Evolutionary conservation across 495 filamentous ascomycete genomes (phyloP).

Genomic region (Penicillium salamii): DNA sequence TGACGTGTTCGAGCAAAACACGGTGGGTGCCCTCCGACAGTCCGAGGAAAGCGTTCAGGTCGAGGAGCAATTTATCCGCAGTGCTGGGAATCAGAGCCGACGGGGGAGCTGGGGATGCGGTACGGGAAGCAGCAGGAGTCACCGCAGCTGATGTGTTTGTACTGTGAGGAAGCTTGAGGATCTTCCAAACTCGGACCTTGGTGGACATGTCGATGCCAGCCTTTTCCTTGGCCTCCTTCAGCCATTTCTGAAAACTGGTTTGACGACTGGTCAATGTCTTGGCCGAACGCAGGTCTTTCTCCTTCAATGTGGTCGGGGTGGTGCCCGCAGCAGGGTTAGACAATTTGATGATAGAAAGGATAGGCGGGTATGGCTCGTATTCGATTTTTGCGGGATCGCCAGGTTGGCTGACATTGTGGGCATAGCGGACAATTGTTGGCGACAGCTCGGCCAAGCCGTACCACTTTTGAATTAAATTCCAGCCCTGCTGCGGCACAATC

Average conservation of each 20-base stretch:
- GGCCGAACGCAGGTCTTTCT: conserved; percentile 55
- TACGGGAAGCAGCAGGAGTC: conserved; percentile 59
- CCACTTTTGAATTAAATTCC: conserved; percentile 77
- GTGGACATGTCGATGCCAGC: conserved; percentile 60
- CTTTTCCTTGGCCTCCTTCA: conserved; percentile 67
- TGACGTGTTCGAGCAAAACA: conserved; percentile 61
- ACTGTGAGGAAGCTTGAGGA: conserved; percentile 52
- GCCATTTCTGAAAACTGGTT: conserved; percentile 64
- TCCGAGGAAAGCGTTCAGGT: conserved; percentile 65
- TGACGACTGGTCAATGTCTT: conserved; percentile 67
- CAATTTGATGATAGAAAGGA: conserved; percentile 83
- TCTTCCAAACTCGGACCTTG: conserved; percentile 78
- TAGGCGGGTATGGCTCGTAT: conserved; percentile 80
- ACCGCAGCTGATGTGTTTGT: conserved; percentile 45
- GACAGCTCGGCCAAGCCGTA: conserved; percentile 72
- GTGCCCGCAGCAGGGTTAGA: conserved; percentile 53
- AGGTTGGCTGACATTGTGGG: conserved; percentile 67
- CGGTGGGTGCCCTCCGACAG: conserved; percentile 67
- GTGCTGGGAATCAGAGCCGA: conserved; percentile 44
- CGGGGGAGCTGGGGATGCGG: conserved; percentile 47
- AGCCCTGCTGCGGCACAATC: conserved; percentile 72
- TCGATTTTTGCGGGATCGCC: conserved; percentile 61
- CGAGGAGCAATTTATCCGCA: conserved; percentile 67
- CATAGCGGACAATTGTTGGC: conserved; percentile 70
- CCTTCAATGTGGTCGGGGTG: conserved; percentile 57